A percentile compares a stretch with the other conserved stretches of the same genome.
Conservation (phyloP, 2,329 filamentous ascomycete genomes). For the Neofusicoccum parvum region DNA sequence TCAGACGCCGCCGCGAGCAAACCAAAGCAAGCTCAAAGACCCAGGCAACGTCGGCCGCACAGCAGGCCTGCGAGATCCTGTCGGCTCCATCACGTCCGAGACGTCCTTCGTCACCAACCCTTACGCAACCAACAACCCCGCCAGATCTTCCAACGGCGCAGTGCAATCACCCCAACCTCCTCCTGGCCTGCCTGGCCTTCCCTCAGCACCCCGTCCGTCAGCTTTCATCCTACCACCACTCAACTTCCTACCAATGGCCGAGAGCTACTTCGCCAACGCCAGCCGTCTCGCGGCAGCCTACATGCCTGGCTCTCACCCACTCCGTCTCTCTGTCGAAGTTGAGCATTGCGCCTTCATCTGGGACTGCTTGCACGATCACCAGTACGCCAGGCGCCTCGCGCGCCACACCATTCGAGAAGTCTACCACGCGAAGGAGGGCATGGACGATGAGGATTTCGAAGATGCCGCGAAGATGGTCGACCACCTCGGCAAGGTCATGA, state of each 20-base stretch:
- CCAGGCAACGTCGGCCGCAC: slow-evolving; percentile 30
- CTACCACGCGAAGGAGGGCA: slow-evolving; percentile 85
- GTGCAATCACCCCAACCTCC: slow-evolving; percentile 26
- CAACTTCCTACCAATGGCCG: slow-evolving; percentile 83
- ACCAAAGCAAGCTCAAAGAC: slow-evolving; percentile 17
- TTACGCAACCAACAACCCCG: slow-evolving; percentile 43
- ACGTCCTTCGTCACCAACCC: slow-evolving; percentile 55
- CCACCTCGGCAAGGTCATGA: slow-evolving; percentile 85
- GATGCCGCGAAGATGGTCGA: slow-evolving; percentile 89
- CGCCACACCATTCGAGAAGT: slow-evolving; percentile 85
- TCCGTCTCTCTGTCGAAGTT: slow-evolving; percentile 85
- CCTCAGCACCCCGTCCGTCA: slow-evolving; percentile 47
- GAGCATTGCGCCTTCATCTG: slow-evolving; percentile 93
- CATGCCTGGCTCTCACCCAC: slow-evolving; percentile 84
- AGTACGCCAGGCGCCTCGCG: slow-evolving; percentile 74
- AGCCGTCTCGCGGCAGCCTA: slow-evolving; percentile 71
- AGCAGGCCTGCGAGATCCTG: slow-evolving; percentile 49
- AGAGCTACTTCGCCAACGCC: slow-evolving; percentile 78
- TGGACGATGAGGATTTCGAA: slow-evolving; percentile 93
- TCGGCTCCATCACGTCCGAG: slow-evolving; percentile 52
- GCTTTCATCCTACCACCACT: slow-evolving; percentile 78
- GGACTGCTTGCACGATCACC: slow-evolving; percentile 83
- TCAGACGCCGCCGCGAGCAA: slow-evolving; percentile 17
- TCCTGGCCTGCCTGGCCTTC: slow-evolving; percentile 40
- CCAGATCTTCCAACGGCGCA: slow-evolving; percentile 30